Evolutionary conservation across 257 asterid species (phyloP).

Genomic region (Solanum etuberosum): DNA sequence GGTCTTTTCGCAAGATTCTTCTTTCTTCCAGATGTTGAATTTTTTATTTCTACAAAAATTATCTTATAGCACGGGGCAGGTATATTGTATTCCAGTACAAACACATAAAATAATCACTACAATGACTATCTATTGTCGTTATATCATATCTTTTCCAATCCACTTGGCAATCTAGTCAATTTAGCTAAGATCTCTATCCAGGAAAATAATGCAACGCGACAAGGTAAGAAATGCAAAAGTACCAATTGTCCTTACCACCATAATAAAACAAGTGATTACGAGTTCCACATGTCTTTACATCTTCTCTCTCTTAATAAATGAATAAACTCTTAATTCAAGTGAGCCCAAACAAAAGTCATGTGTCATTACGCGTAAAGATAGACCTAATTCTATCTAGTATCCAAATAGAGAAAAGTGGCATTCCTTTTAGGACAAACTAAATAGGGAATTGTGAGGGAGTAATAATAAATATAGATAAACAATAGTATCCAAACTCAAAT

Average conservation of each 20-base stretch:
- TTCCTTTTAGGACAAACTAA: neutral
- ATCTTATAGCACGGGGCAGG: neutral
- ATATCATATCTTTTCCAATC: neutral
- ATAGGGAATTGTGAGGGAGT: neutral
- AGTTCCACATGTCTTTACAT: neutral
- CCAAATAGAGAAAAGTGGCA: neutral
- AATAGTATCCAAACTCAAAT: neutral
- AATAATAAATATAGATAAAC: neutral
- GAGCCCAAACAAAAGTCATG: neutral
- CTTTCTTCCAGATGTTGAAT: neutral
- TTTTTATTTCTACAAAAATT: neutral
- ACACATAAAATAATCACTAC: neutral
- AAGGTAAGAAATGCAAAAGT: neutral
- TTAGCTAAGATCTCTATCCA: neutral
- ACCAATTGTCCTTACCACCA: neutral
- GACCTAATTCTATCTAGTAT: neutral
- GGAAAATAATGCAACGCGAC: neutral
- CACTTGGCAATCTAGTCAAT: neutral
- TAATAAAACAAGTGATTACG: neutral
- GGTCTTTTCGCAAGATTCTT: neutral
- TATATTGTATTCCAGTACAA: neutral
- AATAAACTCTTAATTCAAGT: neutral
- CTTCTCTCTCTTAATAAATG: neutral
- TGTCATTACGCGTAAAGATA: neutral
- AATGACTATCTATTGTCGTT: neutral